A percentile compares a stretch with the other conserved stretches of the same genome.
These are phyloP conservation scores for Pseudofabraea citricarpa DNA, from an alignment of 2,329 filamentous ascomycete genomes.

Conservation along the genomic window DNA sequence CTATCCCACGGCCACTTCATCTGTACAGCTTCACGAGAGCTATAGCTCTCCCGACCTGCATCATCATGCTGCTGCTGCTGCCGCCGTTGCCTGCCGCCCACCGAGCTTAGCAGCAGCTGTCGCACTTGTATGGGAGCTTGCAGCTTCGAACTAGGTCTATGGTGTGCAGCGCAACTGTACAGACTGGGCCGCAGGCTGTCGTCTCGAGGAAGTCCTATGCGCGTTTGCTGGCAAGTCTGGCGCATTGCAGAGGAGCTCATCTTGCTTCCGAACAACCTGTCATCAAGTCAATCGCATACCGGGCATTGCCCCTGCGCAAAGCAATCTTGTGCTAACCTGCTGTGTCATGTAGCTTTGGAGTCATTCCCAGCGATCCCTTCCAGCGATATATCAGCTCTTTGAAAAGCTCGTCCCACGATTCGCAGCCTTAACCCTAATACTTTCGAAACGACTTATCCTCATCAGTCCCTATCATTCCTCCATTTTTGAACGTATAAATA, in stretches of 20 bases:
- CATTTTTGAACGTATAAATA: slow-evolving; percentile 17
- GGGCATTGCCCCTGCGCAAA: too few species aligned
- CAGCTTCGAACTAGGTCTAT: slow-evolving; percentile 10
- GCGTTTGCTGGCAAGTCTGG: slow-evolving; percentile 21
- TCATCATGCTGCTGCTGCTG: slow-evolving; percentile 6
- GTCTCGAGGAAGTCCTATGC: slow-evolving; percentile 12
- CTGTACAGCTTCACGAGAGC: not conserved
- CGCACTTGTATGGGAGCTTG: slow-evolving; percentile 16
- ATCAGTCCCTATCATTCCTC: slow-evolving; percentile 15
- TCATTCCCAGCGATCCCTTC: slow-evolving; percentile 23
- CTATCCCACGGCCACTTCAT: slow-evolving; percentile 1
- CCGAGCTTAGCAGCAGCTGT: too few species aligned
- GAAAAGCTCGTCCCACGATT: slow-evolving; percentile 18
- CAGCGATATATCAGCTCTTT: slow-evolving; percentile 23
- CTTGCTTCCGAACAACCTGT: too few species aligned
- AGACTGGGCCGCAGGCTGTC: slow-evolving; percentile 12
- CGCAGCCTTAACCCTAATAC: slow-evolving; percentile 23
- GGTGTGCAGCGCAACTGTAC: slow-evolving; percentile 23
- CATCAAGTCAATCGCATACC: too few species aligned
- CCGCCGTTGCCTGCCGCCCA: slow-evolving; percentile 4
- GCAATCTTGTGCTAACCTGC: too few species aligned
- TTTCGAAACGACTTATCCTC: slow-evolving; percentile 19
- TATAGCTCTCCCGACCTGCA: not conserved
- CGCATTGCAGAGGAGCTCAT: slow-evolving; percentile 17
- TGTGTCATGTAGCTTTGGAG: slow-evolving; percentile 23